Base-by-base conservation (phyloP, 1,284 basidiomycete genomes). In the Tilletia caries region DNA sequence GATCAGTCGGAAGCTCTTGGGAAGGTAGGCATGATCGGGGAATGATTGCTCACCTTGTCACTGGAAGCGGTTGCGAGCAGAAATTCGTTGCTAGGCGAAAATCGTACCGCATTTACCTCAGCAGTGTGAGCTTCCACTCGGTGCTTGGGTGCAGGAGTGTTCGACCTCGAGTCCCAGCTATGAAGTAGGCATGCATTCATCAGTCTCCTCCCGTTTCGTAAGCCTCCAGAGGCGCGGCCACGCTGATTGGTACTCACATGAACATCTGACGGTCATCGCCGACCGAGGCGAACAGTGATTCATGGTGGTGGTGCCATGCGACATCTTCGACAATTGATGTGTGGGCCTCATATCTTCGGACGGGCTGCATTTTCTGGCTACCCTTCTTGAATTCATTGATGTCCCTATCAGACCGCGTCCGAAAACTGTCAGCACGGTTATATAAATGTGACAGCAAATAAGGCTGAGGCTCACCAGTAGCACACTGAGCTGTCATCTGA, bases 401-500 rank as follows among this genome's bases (percentile, higher is more conserved):
- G 84, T 98, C 95, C 95, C 92, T 94, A 79, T 62, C 3, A 15
- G 1, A 15, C 3, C 37, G 10, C 8, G 8, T 41, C 10, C 32
- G 20, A 37, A 27, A 32, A 5, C 10, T 33, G 58, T 34, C 58
- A 62, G 6, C 44, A 44, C 4, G 1, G 41, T 65, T 1, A 10
- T 64, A 8, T 10, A 23, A 13, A 13, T 25, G 23, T 8, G 18
- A 50, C 6, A n/a, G 13, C 20, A 50, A 8, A n/a, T 8, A 50
- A 25, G 29, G n/a, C 25, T 46, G 4, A n/a, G n/a, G 82, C 88
- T 73, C 78, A 92, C 93, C 95, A 99, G 80, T 95, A 90, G 79
- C 94, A 97, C 37, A 98, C 89, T 0, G 95, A 97, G 85, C 91
- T 92, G 84, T 98, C 95, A 83, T 98, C 95, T 4, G 92, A 95